Evolutionary conservation across 2,329 filamentous ascomycete species (phyloP).

Genomic region (Acephala macrosclerotiorum): DNA sequence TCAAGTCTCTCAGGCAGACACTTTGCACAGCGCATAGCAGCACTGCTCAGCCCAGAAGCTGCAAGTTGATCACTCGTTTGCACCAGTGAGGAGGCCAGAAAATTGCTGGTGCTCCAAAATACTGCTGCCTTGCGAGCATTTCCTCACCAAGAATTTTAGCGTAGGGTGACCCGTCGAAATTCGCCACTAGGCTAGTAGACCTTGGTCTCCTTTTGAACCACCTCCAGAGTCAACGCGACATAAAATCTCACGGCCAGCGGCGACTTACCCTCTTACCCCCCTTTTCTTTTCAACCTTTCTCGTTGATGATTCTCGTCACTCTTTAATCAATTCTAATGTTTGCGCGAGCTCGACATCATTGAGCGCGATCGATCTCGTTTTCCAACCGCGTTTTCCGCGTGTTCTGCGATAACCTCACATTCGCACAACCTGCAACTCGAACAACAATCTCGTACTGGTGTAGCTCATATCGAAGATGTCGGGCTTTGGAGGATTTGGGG

Average conservation of each 20-base stretch:
- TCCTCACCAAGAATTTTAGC: conserved; percentile 16
- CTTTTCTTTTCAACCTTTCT: conserved; percentile 4
- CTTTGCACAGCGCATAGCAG: conserved; percentile 2
- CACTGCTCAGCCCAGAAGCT: conserved; percentile 8
- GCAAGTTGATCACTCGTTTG: not conserved
- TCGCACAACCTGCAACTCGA: conserved; percentile 18
- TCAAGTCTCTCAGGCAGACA: conserved; percentile 6
- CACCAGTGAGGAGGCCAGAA: conserved; percentile 10
- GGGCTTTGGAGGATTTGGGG: conserved; percentile 55
- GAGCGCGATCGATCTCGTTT: conserved; percentile 38
- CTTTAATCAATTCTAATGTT: conserved; percentile 40
- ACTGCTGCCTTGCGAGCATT: conserved; percentile 16
- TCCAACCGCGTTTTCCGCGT: conserved; percentile 39
- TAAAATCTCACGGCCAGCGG: conserved; percentile 21
- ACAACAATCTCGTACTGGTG: conserved; percentile 15
- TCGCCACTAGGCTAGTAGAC: conserved; percentile 11
- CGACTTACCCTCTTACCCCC: conserved; percentile 27
- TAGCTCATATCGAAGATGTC: conserved; percentile 40
- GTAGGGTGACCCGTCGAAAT: conserved; percentile 28
- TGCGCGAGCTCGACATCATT: conserved; percentile 34
- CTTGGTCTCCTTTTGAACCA: not conserved
- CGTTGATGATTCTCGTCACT: conserved; percentile 33
- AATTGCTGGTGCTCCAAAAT: conserved; percentile 26
- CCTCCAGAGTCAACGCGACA: conserved; percentile 19
- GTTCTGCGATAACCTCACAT: conserved; percentile 20